Conservation (phyloP, 768 basidiomycete species). For the Termitomyces sp. region DNA sequence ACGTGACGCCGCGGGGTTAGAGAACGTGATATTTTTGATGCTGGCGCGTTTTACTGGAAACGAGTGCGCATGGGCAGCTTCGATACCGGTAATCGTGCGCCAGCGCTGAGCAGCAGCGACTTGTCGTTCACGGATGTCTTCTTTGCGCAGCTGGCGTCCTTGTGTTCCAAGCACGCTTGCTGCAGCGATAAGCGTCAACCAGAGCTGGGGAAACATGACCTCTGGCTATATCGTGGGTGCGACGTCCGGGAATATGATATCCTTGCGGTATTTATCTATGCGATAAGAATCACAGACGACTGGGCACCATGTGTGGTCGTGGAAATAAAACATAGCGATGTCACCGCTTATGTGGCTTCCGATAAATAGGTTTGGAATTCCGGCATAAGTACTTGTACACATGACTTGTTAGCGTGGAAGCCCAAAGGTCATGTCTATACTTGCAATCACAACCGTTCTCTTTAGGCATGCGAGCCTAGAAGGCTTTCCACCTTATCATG, state of each 20-base stretch:
- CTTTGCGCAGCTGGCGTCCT: slow-evolving; percentile 34
- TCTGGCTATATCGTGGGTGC: not conserved
- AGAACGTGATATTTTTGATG: slow-evolving; percentile 66
- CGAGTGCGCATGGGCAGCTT: slow-evolving; percentile 10
- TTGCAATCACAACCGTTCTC: not conserved
- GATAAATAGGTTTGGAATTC: not conserved
- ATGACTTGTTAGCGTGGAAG: not conserved
- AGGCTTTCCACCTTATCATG: not conserved
- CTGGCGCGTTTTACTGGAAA: slow-evolving; percentile 16
- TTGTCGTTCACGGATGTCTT: slow-evolving; percentile 43
- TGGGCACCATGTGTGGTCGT: not conserved
- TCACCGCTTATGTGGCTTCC: not conserved
- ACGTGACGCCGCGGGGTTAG: slow-evolving; percentile 67
- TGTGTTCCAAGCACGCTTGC: slow-evolving; percentile 18
- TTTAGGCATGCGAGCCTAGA: not conserved
- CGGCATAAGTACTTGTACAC: not conserved
- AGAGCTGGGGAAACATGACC: slow-evolving; percentile 15
- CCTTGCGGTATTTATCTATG: not conserved
- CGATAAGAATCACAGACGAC: not conserved
- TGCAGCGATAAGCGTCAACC: slow-evolving; percentile 18
- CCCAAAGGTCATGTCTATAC: not conserved
- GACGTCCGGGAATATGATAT: not conserved
- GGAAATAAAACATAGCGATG: not conserved
- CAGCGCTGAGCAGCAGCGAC: slow-evolving; percentile 45
- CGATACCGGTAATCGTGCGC: slow-evolving; percentile 10